Base-by-base conservation (phyloP, 1,284 basidiomycete genomes). In the Tilletiaria anomala region DNA sequence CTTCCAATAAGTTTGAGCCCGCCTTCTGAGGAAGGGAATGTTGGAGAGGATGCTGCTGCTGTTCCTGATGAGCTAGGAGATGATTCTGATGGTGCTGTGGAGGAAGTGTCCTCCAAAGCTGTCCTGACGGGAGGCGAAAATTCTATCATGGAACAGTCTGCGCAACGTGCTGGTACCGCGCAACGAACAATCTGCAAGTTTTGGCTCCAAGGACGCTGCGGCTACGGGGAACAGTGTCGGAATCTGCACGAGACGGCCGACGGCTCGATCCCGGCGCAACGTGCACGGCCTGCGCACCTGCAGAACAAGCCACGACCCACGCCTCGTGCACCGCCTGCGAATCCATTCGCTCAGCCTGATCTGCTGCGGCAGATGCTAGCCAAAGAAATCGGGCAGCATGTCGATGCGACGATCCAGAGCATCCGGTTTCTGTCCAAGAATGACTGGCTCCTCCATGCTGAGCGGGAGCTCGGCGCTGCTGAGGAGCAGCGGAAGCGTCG, bases 371-470 rank as follows among this genome's bases (percentile, higher is more conserved):
- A 52, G 79, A 70, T 93, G n/a, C 74, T 96, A 5, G 72, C 81
- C 16, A 82, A 81, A 10, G 89, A 96, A 60, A 87, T 94, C 38
- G 77, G 80, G 20, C 77, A 86, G 58, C 89, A 91, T 0, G 75
- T 93, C 4, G 86, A 84, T 2, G 89, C 93, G 65, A 73, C 96
- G 2, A 85, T 87, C 0, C 91, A 96, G 68, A 84, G 83, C 2
- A 83, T 96, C 56, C 79, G 78, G 23, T 97, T 96, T 68, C 69
- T 96, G 12, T 85, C 86, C 2, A 82, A 85, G 49, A 97, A 97
- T 55, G 78, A 87, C 57, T 89, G 91, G 70, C 71, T 97, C 12
- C 70, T 75, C 35, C 75, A 76, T 36, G 86, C 94, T 1, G 91
- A 96, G 68, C 68, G 82, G 16, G 75, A 74, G 35, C 78, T 80